Conservation (phyloP, 1,284 basidiomycete species). For the Taiwanofungus camphoratus region DNA sequence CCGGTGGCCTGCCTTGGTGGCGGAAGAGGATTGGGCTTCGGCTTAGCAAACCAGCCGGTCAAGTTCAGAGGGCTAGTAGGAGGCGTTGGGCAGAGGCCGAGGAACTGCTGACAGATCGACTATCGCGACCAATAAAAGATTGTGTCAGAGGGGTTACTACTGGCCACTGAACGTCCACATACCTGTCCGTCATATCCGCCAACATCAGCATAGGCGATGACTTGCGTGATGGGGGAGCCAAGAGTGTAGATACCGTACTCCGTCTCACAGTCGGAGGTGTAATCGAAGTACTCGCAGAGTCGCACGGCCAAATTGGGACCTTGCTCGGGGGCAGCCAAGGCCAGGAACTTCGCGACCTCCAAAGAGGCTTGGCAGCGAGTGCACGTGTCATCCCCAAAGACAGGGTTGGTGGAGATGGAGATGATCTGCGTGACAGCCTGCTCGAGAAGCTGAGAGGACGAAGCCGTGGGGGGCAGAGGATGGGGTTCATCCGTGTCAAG, state of each 20-base stretch:
- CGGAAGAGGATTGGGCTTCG: slow-evolving; percentile 64
- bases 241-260: slow-evolving; percentile 43
- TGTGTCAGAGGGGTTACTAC: too few species aligned
- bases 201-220: slow-evolving; percentile 59
- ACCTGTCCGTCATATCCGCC: slow-evolving; percentile 69
- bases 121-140: slow-evolving; percentile 17
- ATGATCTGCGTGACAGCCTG: slow-evolving; percentile 51
- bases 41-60: slow-evolving; percentile 55
- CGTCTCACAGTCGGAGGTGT: slow-evolving; percentile 46
- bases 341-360: slow-evolving; percentile 60
- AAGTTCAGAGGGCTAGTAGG: slow-evolving; percentile 46
- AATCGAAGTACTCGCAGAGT: slow-evolving; percentile 57
- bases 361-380: slow-evolving; percentile 58
- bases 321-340: slow-evolving; percentile 57
- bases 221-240: slow-evolving; percentile 62
- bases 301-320: slow-evolving; percentile 53
- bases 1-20: slow-evolving; percentile 51
- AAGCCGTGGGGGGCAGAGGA: slow-evolving; percentile 51
- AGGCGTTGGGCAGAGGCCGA: slow-evolving; percentile 45
- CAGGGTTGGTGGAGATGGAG: slow-evolving; percentile 44
- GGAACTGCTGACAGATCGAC: slow-evolving; percentile 52
- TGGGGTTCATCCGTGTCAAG: slow-evolving; percentile 59
- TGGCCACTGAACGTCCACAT: slow-evolving; percentile 18
- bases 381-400: slow-evolving; percentile 49
- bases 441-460: slow-evolving; percentile 37